Evolutionary conservation across 768 basidiomycete species (phyloP).

Genomic region (Russula sp.): DNA sequence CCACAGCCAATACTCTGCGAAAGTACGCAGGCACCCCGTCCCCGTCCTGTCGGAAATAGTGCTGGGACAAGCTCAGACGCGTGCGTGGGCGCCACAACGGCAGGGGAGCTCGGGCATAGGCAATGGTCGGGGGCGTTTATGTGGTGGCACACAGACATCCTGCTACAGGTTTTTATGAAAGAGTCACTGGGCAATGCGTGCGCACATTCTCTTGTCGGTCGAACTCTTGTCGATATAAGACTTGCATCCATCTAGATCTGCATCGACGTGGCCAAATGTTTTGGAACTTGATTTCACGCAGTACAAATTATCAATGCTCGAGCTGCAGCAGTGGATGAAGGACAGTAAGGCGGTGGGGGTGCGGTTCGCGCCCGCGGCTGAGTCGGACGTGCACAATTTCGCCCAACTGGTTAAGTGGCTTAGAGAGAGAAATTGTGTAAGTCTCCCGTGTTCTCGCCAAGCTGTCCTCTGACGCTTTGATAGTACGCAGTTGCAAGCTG

Average conservation of each 20-base stretch:
- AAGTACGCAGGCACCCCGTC: background rate
- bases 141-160: too few relatives aligned
- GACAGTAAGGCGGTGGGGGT: background rate
- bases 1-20: background rate
- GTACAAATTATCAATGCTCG: too few relatives aligned
- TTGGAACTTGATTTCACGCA: too few relatives aligned
- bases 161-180: too few relatives aligned
- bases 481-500: constrained; percentile 8
- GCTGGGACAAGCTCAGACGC: background rate
- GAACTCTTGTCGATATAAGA: too few relatives aligned
- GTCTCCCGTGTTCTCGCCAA: background rate
- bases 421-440: background rate
- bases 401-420: background rate
- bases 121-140: background rate
- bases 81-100: background rate
- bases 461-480: background rate
- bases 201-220: too few relatives aligned
- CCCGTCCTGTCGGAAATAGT: too few relatives aligned
- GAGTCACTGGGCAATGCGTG: too few relatives aligned
- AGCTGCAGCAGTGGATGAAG: too few relatives aligned
- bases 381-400: background rate
- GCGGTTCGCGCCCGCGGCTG: background rate
- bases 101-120: background rate
- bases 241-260: too few relatives aligned
- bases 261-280: too few relatives aligned